phyloP scores from a whole-genome alignment of 2,329 filamentous ascomycete genomes.

The Pseudocercospora eumusae region DNA sequence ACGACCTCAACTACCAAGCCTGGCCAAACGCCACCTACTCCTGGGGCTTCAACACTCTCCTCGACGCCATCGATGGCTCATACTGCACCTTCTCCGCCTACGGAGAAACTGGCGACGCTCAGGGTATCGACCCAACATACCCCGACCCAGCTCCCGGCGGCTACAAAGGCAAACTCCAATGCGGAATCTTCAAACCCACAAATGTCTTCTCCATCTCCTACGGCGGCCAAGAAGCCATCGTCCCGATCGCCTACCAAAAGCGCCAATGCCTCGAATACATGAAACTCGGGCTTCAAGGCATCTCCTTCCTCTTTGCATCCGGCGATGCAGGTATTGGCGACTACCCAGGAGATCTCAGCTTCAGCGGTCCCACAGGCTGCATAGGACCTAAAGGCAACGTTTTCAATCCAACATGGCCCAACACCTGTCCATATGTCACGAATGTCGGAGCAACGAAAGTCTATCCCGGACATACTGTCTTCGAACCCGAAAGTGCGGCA shows the following conservation, averaged over 20 bases:
- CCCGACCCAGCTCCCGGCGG: conserved; percentile 51
- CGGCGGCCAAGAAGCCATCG: conserved; percentile 53
- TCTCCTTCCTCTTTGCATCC: conserved; percentile 43
- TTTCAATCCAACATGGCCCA: conserved; percentile 31
- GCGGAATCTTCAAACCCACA: conserved; percentile 53
- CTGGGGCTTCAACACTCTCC: conserved; percentile 45
- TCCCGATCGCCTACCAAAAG: conserved; percentile 55
- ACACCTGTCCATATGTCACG: conserved; percentile 38
- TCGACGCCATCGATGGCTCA: conserved; percentile 56
- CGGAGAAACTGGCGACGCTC: conserved; percentile 45
- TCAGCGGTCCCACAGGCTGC: conserved; percentile 37
- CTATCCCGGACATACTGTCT: conserved; percentile 38
- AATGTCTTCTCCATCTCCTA: conserved; percentile 60
- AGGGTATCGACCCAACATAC: conserved; percentile 39
- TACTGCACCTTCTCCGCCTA: conserved; percentile 52
- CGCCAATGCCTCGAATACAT: conserved; percentile 45
- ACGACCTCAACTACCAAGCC: conserved; percentile 49
- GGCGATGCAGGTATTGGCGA: conserved; percentile 34
- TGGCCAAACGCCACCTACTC: conserved; percentile 34
- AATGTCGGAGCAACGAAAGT: conserved; percentile 46
- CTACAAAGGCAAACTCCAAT: conserved; percentile 50
- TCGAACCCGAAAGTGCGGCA: conserved; percentile 27
- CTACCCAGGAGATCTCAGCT: conserved; percentile 7
- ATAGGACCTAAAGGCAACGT: conserved; percentile 28
- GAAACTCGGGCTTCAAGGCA: conserved; percentile 52